Evolutionary conservation across 495 filamentous ascomycete genomes (phyloP).

Genomic region (Aspergillus baeticus): DNA sequence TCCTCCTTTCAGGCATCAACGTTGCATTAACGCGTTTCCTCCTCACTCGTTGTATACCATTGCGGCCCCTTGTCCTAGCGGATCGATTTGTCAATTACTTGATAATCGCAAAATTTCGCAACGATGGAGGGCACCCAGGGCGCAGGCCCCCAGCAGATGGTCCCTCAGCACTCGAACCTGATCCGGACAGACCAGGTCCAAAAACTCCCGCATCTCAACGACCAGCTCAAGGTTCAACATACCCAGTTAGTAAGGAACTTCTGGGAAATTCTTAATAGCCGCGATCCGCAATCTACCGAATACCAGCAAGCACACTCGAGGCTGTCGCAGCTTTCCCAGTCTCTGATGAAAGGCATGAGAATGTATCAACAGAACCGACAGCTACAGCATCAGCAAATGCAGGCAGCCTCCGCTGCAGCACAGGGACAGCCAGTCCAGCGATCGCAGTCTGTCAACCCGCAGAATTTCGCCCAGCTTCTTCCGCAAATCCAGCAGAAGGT

Average conservation of each 20-base stretch:
- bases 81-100: not conserved
- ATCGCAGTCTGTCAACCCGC: slow-evolving; percentile 40
- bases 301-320: slow-evolving; percentile 63
- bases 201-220: slow-evolving; percentile 49
- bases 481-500: slow-evolving; percentile 48
- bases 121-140: slow-evolving; percentile 37
- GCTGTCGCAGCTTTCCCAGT: slow-evolving; percentile 63
- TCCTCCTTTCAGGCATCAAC: not conserved
- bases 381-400: slow-evolving; percentile 34
- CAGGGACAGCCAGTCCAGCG: slow-evolving; percentile 36
- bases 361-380: slow-evolving; percentile 44
- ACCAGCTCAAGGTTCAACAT: slow-evolving; percentile 66
- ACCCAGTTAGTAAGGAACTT: slow-evolving; percentile 59
- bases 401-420: slow-evolving; percentile 27
- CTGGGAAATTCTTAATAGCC: slow-evolving; percentile 59
- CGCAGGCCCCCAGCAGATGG: slow-evolving; percentile 32
- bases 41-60: not conserved
- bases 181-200: slow-evolving; percentile 53
- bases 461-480: slow-evolving; percentile 38
- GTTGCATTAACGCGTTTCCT: not conserved
- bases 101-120: not conserved
- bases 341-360: slow-evolving; percentile 58
- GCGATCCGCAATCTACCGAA: slow-evolving; percentile 52
- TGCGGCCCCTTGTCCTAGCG: not conserved
- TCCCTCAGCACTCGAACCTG: slow-evolving; percentile 44